These are phyloP conservation scores for Colletotrichum sp. DNA, from an alignment of 2,329 filamentous ascomycete genomes.

Conservation along the genomic window DNA sequence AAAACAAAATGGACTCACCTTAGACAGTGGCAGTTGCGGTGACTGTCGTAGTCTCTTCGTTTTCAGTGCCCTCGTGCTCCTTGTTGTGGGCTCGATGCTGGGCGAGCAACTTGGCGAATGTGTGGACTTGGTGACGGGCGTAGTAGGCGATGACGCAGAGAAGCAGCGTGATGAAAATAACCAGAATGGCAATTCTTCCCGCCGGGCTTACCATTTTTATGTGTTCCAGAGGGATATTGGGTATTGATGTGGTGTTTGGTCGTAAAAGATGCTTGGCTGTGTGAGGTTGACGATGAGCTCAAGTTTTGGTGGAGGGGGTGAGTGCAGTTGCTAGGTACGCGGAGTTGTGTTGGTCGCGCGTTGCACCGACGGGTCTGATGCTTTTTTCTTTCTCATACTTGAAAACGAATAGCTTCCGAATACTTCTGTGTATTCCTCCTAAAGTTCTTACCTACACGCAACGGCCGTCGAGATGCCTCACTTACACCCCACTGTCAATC, in stretches of 20 bases:
- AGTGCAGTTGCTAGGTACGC: not conserved
- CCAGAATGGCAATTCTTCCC: conserved; percentile 33
- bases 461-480: not conserved
- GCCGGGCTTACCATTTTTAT: conserved; percentile 30
- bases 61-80: not conserved
- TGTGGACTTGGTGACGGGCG: conserved; percentile 30
- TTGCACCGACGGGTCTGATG: not conserved
- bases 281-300: not conserved
- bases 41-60: not conserved
- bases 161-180: conserved; percentile 34
- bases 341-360: not conserved
- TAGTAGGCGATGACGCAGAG: conserved; percentile 33
- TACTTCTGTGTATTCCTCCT: not conserved
- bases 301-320: not conserved
- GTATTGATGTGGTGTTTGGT: not conserved
- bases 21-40: not conserved
- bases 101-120: conserved; percentile 28
- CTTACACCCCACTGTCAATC: not conserved
- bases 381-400: not conserved
- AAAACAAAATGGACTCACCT: not conserved
- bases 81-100: not conserved
- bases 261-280: not conserved
- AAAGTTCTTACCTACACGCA: not conserved
- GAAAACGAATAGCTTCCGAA: not conserved
- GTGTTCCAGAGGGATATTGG: not conserved